Conservation (phyloP, 2,329 filamentous ascomycete species). For the Clarireedia hainanense region DNA sequence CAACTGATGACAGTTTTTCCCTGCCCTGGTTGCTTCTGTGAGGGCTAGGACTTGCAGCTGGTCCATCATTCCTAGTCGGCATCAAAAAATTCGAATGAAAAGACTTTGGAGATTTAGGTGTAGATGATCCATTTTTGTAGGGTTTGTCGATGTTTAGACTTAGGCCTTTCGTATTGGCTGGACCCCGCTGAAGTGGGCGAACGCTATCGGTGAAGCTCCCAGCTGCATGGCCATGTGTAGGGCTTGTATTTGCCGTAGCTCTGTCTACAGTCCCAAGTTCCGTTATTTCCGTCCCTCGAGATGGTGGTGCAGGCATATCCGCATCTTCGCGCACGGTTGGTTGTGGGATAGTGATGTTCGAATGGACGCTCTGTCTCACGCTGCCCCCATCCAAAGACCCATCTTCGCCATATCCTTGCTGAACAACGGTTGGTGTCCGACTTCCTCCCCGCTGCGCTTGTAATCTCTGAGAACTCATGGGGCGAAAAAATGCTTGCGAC, state of each 20-base stretch:
- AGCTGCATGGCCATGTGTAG: conserved; percentile 50
- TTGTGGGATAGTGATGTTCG: conserved; percentile 32
- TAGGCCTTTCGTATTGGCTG: conserved; percentile 33
- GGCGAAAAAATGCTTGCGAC: conserved; percentile 86
- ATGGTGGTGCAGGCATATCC: conserved; percentile 55
- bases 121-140: conserved; percentile 44
- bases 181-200: conserved; percentile 51
- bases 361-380: conserved; percentile 51
- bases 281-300: conserved; percentile 73
- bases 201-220: conserved; percentile 70
- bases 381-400: conserved; percentile 37
- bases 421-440: conserved; percentile 34
- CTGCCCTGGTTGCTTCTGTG: conserved; percentile 58
- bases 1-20: conserved; percentile 75
- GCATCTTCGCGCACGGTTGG: conserved; percentile 35
- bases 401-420: conserved; percentile 32
- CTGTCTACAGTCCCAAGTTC: conserved; percentile 54
- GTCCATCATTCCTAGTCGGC: conserved; percentile 45
- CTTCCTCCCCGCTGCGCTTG: conserved; percentile 73
- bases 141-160: conserved; percentile 53
- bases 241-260: conserved; percentile 66
- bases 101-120: conserved; percentile 64
- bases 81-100: conserved; percentile 70
- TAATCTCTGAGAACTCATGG: conserved; percentile 92
- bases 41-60: conserved; percentile 39